phyloP scores from a whole-genome alignment of 1,284 basidiomycete species.

The Tilletia caries region DNA sequence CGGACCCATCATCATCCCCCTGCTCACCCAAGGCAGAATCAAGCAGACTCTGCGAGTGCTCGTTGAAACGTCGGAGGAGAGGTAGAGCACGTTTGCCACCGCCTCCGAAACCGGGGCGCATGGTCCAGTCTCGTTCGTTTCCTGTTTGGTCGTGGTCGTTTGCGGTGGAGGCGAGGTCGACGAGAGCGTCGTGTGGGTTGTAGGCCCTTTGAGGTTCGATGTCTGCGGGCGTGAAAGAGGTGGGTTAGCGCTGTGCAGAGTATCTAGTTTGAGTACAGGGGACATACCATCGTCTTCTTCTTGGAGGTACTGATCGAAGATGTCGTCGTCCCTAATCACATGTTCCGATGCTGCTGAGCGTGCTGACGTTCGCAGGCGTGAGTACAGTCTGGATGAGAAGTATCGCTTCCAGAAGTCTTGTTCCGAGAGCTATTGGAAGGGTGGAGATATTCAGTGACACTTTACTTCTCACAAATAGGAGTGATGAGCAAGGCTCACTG shows the following conservation, averaged over 20 bases:
- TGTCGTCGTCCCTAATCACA: conserved; percentile 81
- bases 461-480: background rate
- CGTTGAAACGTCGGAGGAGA: conserved; percentile 93
- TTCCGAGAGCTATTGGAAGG: conserved; percentile 67
- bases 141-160: conserved; percentile 91
- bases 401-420: conserved; percentile 94
- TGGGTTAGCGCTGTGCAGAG: conserved; percentile 17
- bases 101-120: conserved; percentile 71
- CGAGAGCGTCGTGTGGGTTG: conserved; percentile 70
- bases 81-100: conserved; percentile 80
- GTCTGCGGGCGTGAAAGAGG: conserved; percentile 58
- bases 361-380: conserved; percentile 86
- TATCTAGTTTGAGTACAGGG: too few species aligned
- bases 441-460: background rate
- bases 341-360: conserved; percentile 78
- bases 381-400: conserved; percentile 90
- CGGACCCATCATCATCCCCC: conserved; percentile 16
- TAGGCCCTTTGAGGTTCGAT: conserved; percentile 72
- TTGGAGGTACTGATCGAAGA: conserved; percentile 92
- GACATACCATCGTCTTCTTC: conserved; percentile 88
- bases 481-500: conserved; percentile 58
- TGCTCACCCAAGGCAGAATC: conserved; percentile 57
- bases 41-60: conserved; percentile 85
- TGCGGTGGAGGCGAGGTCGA: conserved; percentile 80
- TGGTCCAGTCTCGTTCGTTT: conserved; percentile 83